Evolutionary conservation across 305 asterid species (phyloP), one percentile per base, ranked within the genome.

Genomic region (Caryopteris hybrid): DNA sequence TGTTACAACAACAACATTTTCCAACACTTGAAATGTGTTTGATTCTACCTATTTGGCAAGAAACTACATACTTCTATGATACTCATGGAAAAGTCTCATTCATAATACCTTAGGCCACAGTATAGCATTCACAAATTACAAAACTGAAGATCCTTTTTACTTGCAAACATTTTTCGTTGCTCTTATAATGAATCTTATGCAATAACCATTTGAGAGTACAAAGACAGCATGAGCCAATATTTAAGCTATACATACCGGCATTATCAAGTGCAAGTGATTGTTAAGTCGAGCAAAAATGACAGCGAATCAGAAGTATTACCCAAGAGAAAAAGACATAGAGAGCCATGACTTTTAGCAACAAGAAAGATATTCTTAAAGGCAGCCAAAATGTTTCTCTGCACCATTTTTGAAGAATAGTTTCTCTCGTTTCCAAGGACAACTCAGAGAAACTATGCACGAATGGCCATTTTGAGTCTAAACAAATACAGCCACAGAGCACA

Each of bases 391-490:
- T 75, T 63, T 74, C 82, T 48, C 51, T 80, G 5, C 92, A 83
- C 97, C 97, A 93, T 63, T 66, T 83, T 63, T 79, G 92, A 75
- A 93, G 88, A 56, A 93, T 46, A 60, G 71, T 13, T 73, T 91
- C 97, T 67, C 99, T 88, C 69, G 77, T 79, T 42, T 77, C 50
- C 71, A 83, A 74, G 3, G 95, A 56, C 65, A 93, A 71, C 43
- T 85, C 92, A 12, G 86, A 59, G 70, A 90, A 93, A 13, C 57
- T 87, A 54, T 74, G 87, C 58, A 91, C 61, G 66, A 90, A 93
- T 16, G 97, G 99, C 92, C 90, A 87, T 22, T 76, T 81, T 79
- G 81, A 67, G 46, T 74, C 87, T 69, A 91, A 76, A 64, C 97
- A 85, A 42, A 55, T 33, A 53, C 23, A 46, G 25, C 99, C 99